These are phyloP conservation scores for Pyrus hybrid DNA, from an alignment of 331 rosid genomes.

Conservation along the genomic window DNA sequence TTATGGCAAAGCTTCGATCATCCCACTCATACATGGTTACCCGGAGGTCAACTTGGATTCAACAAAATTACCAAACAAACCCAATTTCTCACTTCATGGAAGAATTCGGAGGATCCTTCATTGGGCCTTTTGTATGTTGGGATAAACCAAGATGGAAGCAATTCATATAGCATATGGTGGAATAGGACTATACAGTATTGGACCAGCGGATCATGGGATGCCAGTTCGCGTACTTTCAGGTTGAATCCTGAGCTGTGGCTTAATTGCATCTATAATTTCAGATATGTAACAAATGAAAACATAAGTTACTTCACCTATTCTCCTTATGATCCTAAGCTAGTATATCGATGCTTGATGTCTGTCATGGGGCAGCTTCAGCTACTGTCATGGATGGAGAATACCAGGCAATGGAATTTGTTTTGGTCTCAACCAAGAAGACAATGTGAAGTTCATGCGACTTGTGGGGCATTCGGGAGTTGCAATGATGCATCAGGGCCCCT, in stretches of 20 bases:
- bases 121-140: too few species aligned
- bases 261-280: constrained; percentile 18
- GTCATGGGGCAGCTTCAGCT: constrained; percentile 36
- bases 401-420: background rate
- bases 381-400: background rate
- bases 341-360: constrained; percentile 22
- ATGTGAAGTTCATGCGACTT: constrained; percentile 23
- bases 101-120: too few species aligned
- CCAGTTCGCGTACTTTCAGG: constrained; percentile 11
- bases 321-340: background rate
- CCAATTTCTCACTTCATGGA: too few species aligned
- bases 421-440: background rate
- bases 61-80: too few species aligned
- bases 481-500: constrained; percentile 8
- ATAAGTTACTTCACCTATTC: constrained; percentile 45
- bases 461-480: constrained; percentile 35
- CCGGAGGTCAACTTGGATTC: too few species aligned
- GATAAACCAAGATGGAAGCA: constrained; percentile 13
- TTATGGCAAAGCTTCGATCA: too few species aligned
- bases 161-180: constrained; percentile 22
- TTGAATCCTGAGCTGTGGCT: constrained; percentile 35
- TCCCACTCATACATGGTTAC: too few species aligned
- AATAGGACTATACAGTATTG: constrained; percentile 31
- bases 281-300: constrained; percentile 24
- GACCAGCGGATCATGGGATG: constrained; percentile 55